Base-by-base conservation (phyloP, 371 early-diverging fungal species). In the Globomyces sp. region DNA sequence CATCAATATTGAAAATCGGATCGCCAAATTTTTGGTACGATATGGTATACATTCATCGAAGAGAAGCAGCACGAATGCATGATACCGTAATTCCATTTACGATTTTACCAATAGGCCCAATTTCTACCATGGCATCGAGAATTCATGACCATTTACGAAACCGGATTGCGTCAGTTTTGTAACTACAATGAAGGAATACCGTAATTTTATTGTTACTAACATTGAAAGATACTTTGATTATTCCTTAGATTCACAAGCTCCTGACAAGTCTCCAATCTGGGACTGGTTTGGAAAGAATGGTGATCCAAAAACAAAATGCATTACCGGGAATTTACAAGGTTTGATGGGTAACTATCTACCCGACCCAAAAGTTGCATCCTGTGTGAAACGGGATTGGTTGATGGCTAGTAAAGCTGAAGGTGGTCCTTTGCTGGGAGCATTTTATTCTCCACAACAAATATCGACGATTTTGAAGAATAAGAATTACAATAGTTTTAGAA, bases 211-310 rank as follows among this genome's bases (percentile, higher is more conserved):
- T n/a, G n/a, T n/a, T n/a, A n/a, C n/a, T n/a, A n/a, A n/a, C n/a
- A n/a, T n/a, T n/a, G n/a, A n/a, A n/a, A n/a, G n/a, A 36, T 74
- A 71, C 68, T 76, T 73, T 73, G 73, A 72, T 64, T 76, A 71
- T 70, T 57, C 57, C 4, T 36, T 53, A 45, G 74, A 74, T 60
- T 53, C 71, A 1, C 58, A 57, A 34, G 58, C 67, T 6, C 71
- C 71, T 10, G 62, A 67, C 9, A 41, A 40, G 2, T 51, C 43
- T 39, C 13, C 42, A 6, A 41, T 58, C 45, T 58, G 58, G 58
- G 44, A 55, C 39, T 39, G 40, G 4, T 70, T 70, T 57, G 74
- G 74, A 24, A 64, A 65, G 8, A 67, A 63, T 50, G 66, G 68
- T 36, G 41, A 44, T 9, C 13, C 37, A 11, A 9, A 58, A 6